phyloP scores from a whole-genome alignment of 805 yeast genomes.

The Ogataea pilisensis region DNA sequence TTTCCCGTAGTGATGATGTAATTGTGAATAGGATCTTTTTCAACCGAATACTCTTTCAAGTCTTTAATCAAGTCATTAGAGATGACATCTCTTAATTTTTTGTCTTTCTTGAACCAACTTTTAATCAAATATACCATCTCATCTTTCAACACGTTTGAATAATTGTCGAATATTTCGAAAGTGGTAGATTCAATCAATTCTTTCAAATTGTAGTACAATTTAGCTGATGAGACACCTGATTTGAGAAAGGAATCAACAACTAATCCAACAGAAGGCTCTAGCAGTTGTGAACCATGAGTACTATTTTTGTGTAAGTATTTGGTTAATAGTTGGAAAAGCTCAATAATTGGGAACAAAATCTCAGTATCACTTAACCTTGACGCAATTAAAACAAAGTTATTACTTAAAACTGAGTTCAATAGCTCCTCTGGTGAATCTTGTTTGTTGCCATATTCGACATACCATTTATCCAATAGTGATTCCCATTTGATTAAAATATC shows the following conservation, averaged over 20 bases:
- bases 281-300: constrained; percentile 9
- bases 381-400: constrained; percentile 46
- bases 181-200: constrained; percentile 59
- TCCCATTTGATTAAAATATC: constrained; percentile 83
- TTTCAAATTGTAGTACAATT: constrained; percentile 59
- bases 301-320: constrained; percentile 41
- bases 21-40: constrained; percentile 54
- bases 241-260: constrained; percentile 59
- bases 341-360: constrained; percentile 73
- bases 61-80: constrained; percentile 41
- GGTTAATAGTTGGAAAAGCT: constrained; percentile 61
- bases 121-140: constrained; percentile 65
- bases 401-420: constrained; percentile 35
- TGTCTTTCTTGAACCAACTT: constrained; percentile 63
- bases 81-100: constrained; percentile 56
- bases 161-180: constrained; percentile 47
- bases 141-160: constrained; percentile 33
- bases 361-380: constrained; percentile 63
- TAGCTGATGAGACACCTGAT: constrained; percentile 61
- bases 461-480: constrained; percentile 54
- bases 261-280: constrained; percentile 38
- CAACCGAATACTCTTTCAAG: constrained; percentile 44
- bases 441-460: constrained; percentile 27
- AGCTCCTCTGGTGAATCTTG: constrained; percentile 30
- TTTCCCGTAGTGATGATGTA: constrained; percentile 40